Conservation (phyloP, 2,329 filamentous ascomycete species). For the Phoma herbarum region DNA sequence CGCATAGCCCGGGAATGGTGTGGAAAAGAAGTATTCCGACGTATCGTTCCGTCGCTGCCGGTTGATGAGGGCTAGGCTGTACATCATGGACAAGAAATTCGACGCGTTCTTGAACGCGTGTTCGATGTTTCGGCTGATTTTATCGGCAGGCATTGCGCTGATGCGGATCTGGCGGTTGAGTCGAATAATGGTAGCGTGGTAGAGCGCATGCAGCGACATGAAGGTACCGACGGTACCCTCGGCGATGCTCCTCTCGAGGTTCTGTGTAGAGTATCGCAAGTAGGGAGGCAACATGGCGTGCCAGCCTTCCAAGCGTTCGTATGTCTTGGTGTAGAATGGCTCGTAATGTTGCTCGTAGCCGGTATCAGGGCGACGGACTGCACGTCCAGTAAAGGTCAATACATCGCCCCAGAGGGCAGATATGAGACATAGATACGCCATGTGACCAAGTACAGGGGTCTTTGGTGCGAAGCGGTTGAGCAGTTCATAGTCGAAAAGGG, state of each 20-base stretch:
- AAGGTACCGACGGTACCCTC: constrained; percentile 66
- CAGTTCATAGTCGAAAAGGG: constrained; percentile 66
- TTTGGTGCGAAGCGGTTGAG: constrained; percentile 49
- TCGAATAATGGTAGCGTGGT: constrained; percentile 70
- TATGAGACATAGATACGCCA: constrained; percentile 70
- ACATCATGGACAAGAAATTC: constrained; percentile 46
- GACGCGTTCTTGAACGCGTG: constrained; percentile 41
- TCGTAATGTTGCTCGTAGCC: constrained; percentile 59
- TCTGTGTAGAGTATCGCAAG: constrained; percentile 64
- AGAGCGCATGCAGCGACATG: constrained; percentile 72
- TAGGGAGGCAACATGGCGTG: constrained; percentile 63
- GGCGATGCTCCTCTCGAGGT: constrained; percentile 65
- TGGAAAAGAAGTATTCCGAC: constrained; percentile 56
- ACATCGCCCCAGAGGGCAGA: constrained; percentile 72
- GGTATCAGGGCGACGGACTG: constrained; percentile 55
- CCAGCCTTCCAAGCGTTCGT: constrained; percentile 67
- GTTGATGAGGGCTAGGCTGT: constrained; percentile 38
- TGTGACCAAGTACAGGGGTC: constrained; percentile 55
- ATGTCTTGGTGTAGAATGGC: constrained; percentile 62
- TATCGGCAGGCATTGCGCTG: constrained; percentile 37
- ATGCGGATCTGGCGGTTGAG: constrained; percentile 66
- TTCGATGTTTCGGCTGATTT: constrained; percentile 44
- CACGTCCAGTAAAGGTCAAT: constrained; percentile 66
- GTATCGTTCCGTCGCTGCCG: constrained; percentile 40
- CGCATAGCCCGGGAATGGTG: constrained; percentile 68